A percentile compares a stretch with the other conserved stretches of the same genome.
Evolutionary conservation across 345 rosid genomes (phyloP).

Genomic region (Brassica napus): DNA sequence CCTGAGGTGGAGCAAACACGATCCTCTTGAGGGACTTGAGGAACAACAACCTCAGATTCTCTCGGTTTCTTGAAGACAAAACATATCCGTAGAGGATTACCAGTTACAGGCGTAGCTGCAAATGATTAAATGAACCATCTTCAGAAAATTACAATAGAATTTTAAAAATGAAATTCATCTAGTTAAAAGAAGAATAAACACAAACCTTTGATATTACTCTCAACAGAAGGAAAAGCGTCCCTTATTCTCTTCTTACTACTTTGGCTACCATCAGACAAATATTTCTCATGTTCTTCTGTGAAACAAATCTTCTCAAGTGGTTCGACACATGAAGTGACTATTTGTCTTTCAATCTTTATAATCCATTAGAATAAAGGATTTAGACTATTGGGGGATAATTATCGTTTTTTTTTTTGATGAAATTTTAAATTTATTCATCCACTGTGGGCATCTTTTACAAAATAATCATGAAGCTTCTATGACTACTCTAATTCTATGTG

Average conservation of each 20-base stretch:
- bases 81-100: slow-evolving; percentile 53
- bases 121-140: not conserved
- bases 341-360: too few relatives aligned
- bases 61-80: slow-evolving; percentile 42
- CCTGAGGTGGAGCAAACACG: slow-evolving; percentile 41
- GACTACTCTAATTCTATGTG: too few relatives aligned
- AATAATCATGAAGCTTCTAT: too few relatives aligned
- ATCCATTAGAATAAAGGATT: too few relatives aligned
- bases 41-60: slow-evolving; percentile 21
- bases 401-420: too few relatives aligned
- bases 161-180: not conserved
- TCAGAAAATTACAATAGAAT: not conserved
- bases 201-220: slow-evolving; percentile 44
- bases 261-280: slow-evolving; percentile 52
- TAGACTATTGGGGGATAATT: too few relatives aligned
- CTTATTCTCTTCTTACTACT: slow-evolving; percentile 45
- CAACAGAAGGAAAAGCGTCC: slow-evolving; percentile 20
- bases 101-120: slow-evolving; percentile 36
- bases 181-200: not conserved
- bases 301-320: slow-evolving; percentile 33
- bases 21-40: slow-evolving; percentile 13
- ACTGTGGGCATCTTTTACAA: too few relatives aligned
- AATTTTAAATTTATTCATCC: too few relatives aligned
- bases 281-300: slow-evolving; percentile 26
- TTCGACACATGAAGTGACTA: not conserved